These are phyloP conservation scores for Beauveria caledonica DNA, from an alignment of 2,329 filamentous ascomycete species.

Conservation along the genomic window DNA sequence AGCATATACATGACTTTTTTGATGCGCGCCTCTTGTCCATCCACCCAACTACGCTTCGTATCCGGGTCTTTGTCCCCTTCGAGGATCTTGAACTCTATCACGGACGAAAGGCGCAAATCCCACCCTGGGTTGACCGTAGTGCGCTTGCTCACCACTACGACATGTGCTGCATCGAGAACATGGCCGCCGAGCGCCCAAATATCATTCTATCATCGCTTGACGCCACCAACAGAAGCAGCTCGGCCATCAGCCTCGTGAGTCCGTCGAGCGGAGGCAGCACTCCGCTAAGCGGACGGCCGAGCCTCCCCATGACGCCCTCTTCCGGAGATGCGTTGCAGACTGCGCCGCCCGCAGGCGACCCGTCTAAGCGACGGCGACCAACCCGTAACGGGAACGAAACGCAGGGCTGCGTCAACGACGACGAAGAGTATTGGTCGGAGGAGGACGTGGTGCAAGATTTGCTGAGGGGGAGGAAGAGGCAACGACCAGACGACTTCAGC, in stretches of 20 bases:
- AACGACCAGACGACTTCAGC: not conserved
- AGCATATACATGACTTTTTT: not conserved
- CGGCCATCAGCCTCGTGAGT: not conserved
- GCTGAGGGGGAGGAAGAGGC: not conserved
- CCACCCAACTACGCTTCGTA: not conserved
- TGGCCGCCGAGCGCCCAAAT: not conserved
- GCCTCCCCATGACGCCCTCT: not conserved
- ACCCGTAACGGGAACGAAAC: not conserved
- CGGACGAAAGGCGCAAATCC: not conserved
- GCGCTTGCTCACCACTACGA: not conserved
- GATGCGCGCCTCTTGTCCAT: not conserved
- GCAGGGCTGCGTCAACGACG: not conserved
- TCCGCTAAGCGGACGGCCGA: not conserved
- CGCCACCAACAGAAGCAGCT: not conserved
- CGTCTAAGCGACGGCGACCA: not conserved
- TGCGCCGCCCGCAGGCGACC: not conserved
- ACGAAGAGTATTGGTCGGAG: not conserved
- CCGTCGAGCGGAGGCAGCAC: not conserved
- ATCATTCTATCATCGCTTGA: not conserved
- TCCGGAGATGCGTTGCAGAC: not conserved
- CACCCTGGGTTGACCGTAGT: not conserved
- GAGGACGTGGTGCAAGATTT: not conserved
- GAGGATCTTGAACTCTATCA: not conserved
- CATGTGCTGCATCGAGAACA: slow-evolving; percentile 1
- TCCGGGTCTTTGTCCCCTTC: not conserved